phyloP scores from a whole-genome alignment of 2,329 filamentous ascomycete species.

The Fusarium ambrosium region DNA sequence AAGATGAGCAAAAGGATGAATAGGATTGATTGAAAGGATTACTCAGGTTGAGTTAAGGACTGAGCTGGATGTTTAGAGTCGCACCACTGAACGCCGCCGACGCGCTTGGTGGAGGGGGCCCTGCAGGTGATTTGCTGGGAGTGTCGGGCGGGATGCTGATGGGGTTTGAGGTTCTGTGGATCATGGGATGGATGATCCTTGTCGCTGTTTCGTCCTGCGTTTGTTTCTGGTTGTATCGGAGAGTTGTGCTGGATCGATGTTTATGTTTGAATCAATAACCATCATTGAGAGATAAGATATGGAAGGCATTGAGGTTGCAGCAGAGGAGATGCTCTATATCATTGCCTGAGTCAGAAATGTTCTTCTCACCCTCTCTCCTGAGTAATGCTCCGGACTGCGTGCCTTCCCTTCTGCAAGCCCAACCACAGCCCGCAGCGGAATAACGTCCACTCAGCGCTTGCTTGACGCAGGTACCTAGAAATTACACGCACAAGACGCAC shows the following conservation, averaged over 20 bases:
- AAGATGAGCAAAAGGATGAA: constrained; percentile 23
- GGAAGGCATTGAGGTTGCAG: not conserved
- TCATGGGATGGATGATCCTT: constrained; percentile 10
- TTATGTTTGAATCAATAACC: not conserved
- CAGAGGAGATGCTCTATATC: not conserved
- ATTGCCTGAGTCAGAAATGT: not conserved
- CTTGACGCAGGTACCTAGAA: not conserved
- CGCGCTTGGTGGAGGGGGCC: constrained; percentile 4
- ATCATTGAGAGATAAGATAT: not conserved
- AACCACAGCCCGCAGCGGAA: not conserved
- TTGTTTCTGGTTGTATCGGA: not conserved
- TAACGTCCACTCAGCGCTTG: not conserved
- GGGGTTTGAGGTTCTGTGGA: not conserved
- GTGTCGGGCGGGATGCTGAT: constrained; percentile 1
- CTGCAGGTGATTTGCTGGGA: not conserved
- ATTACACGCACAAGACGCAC: constrained; percentile 8
- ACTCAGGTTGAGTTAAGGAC: constrained; percentile 1
- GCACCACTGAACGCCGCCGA: constrained; percentile 36
- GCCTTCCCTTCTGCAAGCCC: not conserved
- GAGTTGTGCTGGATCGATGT: not conserved
- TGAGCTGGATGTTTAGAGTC: constrained; percentile 20
- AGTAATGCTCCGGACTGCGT: not conserved
- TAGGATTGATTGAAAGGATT: constrained; percentile 10
- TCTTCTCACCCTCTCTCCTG: not conserved
- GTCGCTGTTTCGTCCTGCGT: constrained; percentile 12